Evolutionary conservation across 2,329 filamentous ascomycete species (phyloP), one percentile per base, ranked within the genome.

Genomic region (Gaeumannomyces sp.): DNA sequence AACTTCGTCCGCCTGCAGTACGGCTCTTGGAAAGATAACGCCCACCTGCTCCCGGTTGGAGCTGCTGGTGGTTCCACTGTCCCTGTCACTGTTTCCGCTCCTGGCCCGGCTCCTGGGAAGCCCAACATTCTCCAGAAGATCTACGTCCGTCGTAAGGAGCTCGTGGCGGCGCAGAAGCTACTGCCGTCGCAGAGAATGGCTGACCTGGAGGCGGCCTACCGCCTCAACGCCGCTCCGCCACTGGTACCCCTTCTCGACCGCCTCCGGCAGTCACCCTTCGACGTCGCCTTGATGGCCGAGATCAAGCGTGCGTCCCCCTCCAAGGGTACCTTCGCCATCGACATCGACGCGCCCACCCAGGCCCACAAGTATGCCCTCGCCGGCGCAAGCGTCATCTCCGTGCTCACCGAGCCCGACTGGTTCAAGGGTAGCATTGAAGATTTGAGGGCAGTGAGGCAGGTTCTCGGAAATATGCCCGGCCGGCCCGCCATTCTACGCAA

Each of bases 341-440:
- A 92, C 31, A 90, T 93, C 28, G 95, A 90, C 71, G 95, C 95
- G 13, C 93, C 95, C 29, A 87, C 89, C 6, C 95, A 99, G 76
- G 95, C 96, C 58, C 88, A 89, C 68, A 92, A 90, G 70, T 99
- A 99, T 75, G 95, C 96, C 13, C 84, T 95, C 63, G 93, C 95
- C 8, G 96, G 95, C 19, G 95, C 95, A 61, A 98, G 94, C 74
- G 92, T 96, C 56, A 99, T 99, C 69, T 98, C 95, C 1, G 95
- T 99, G n/a, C 84, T 99, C 60, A 99, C 95, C 0, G 95, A 99
- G 77, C 95, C 96, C 0, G 91, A 98, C 73, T 99, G 95, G 95
- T 99, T 99, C 82, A 98, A 97, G 79, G 95, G 95, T 61, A 96
- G 90, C 76, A 93, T 99, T 67, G 94, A 99, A 66, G 95, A 99